Conservation (phyloP, 2,329 filamentous ascomycete species). For the Cadophora sp. region DNA sequence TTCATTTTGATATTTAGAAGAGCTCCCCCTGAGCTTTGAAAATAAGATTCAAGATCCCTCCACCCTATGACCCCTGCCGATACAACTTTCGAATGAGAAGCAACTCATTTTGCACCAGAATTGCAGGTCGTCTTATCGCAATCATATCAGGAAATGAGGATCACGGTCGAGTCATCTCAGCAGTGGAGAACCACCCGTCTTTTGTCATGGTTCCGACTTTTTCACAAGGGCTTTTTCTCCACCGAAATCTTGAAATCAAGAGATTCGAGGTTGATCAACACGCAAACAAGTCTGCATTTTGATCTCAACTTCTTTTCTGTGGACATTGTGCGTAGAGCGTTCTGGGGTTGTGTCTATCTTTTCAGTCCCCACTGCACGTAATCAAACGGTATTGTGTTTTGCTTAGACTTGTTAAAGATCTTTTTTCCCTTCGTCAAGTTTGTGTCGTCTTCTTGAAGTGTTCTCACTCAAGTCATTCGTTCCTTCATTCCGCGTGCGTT, state of each 20-base stretch:
- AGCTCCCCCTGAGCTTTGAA: neutral
- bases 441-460: neutral
- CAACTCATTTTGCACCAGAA: too few relatives aligned
- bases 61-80: neutral
- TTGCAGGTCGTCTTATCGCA: neutral
- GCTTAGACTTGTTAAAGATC: neutral
- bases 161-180: neutral
- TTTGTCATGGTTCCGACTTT: neutral
- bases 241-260: neutral
- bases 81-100: too few relatives aligned
- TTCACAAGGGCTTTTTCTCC: neutral
- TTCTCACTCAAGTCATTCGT: constrained; percentile 4
- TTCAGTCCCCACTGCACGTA: neutral
- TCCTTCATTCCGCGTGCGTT: constrained; percentile 12
- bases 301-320: neutral
- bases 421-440: neutral
- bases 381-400: neutral
- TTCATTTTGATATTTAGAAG: neutral
- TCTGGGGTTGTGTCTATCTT: neutral
- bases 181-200: neutral
- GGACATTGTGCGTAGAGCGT: neutral
- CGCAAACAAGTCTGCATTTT: neutral
- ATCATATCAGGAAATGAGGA: constrained; percentile 10
- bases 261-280: neutral
- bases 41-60: neutral